These are phyloP conservation scores for Haplosporangium sp. DNA, from an alignment of 371 early-diverging fungal species.

Conservation along the genomic window DNA sequence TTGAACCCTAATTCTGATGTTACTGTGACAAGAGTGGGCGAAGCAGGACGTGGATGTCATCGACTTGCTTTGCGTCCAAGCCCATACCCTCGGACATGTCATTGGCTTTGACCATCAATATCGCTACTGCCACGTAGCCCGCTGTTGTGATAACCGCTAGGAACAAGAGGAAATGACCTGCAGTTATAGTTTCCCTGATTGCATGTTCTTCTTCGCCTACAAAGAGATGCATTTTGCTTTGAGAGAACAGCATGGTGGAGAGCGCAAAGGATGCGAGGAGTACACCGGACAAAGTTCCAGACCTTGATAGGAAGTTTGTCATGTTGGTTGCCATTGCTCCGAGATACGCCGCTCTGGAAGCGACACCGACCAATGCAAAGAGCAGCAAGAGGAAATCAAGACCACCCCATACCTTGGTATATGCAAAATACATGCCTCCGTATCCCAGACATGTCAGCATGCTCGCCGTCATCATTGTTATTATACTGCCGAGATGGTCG, in stretches of 20 bases:
- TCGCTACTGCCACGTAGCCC: neutral
- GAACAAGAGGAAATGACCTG: slow-evolving; percentile 10
- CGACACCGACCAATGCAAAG: slow-evolving; percentile 12
- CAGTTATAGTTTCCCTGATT: slow-evolving; percentile 2
- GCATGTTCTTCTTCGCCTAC: neutral
- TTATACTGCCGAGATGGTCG: neutral
- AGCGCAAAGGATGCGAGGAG: slow-evolving; percentile 17
- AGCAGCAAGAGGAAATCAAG: slow-evolving; percentile 9
- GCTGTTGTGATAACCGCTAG: slow-evolving; percentile 11
- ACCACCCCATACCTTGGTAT: slow-evolving; percentile 8
- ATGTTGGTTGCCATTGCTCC: slow-evolving; percentile 17
- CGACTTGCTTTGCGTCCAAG: neutral
- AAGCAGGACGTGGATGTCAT: neutral
- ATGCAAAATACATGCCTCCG: slow-evolving; percentile 17
- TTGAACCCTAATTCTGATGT: slow-evolving; percentile 3
- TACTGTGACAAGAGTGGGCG: too few relatives aligned
- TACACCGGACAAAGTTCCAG: slow-evolving; percentile 13
- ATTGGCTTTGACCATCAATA: slow-evolving; percentile 11
- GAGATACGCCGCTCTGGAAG: slow-evolving; percentile 22
- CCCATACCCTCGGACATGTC: neutral
- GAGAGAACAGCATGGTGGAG: slow-evolving; percentile 14
- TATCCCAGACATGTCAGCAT: slow-evolving; percentile 13
- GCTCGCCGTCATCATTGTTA: slow-evolving; percentile 5
- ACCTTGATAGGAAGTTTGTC: slow-evolving; percentile 9
- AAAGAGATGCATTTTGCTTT: slow-evolving; percentile 12